These are phyloP conservation scores for Monosporascus cannonballus DNA, from an alignment of 2,329 filamentous ascomycete species.

Conservation along the genomic window DNA sequence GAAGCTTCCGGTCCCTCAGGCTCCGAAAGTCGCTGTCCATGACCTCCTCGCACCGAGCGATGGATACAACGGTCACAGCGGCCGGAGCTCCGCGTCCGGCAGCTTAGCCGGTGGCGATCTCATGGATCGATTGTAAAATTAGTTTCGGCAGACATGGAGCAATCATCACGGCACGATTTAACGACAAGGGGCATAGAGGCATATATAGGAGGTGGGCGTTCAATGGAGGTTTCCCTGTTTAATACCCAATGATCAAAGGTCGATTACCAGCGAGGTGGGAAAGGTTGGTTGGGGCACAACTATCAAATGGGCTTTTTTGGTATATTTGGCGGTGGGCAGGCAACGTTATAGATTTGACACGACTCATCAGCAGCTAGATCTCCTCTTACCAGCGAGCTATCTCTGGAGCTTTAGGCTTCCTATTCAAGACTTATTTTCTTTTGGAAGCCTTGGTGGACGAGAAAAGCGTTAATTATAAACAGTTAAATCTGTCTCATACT, in stretches of 20 bases:
- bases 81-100: slow-evolving; percentile 69
- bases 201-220: slow-evolving; percentile 24
- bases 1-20: slow-evolving; percentile 84
- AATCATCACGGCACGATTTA: slow-evolving; percentile 23
- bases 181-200: slow-evolving; percentile 24
- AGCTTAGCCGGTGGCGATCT: slow-evolving; percentile 71
- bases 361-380: slow-evolving; percentile 24
- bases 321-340: slow-evolving; percentile 10
- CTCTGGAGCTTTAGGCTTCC: background rate
- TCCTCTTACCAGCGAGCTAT: slow-evolving; percentile 16
- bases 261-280: background rate
- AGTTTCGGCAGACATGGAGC: slow-evolving; percentile 2
- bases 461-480: background rate
- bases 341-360: slow-evolving; percentile 20
- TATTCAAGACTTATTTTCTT: background rate
- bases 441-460: background rate
- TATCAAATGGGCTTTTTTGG: slow-evolving; percentile 3
- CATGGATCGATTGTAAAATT: slow-evolving; percentile 44
- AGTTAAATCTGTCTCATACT: background rate
- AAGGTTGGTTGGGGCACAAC: background rate
- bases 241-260: background rate
- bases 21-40: slow-evolving; percentile 83
- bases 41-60: slow-evolving; percentile 67
- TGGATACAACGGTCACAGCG: slow-evolving; percentile 60
- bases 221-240: slow-evolving; percentile 8